Base-by-base conservation (phyloP, 345 rosid species). In the Schrenkiella parvula region DNA sequence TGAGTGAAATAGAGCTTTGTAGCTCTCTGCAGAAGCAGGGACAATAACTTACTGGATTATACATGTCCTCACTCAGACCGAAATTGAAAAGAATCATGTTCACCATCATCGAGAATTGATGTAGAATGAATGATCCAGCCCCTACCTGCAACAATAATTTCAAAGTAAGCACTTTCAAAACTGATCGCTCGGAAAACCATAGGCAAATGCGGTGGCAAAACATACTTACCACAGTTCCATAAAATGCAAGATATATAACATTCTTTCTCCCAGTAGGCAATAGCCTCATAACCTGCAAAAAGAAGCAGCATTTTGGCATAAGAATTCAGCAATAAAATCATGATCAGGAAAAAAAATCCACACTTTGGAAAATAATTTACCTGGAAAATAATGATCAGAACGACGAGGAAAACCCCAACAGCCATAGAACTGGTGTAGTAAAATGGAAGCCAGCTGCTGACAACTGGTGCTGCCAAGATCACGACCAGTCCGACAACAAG, bases 401-500 rank as follows among this genome's bases (percentile, higher is more conserved):
- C 57, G 68, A 91, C 89, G 41, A 95, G 98, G 71, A 95, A 81
- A 80, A 95, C 70, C 10, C 99, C 98, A 56, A 95, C 82, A 8
- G 89, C 96, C 97, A 95, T 95, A 34, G 92, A 95, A 66, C 90
- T 85, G 75, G 92, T 87, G 74, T 95, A 92, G 68, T 95, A 92
- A 73, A 95, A 95, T 3, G 96, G 98, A 82, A 87, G 90, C 99
- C 99, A 95, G 55, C 80, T 73, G 77, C 97, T 89, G 75, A 88
- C 87, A 62, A 88, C 56, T 15, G 99, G 93, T 22, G 97, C 96
- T 66, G 87, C 65, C 71, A 95, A 55, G 34, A 89, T 73, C 62
- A 92, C 64, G 17, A 82, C 35, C 65, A 92, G 69, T 71, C 98
- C 97, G 28, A 64, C 55, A 12, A 78, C 92, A 15, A 95, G 84